Evolutionary conservation across 495 filamentous ascomycete species (phyloP).

Genomic region (Penicillium malachiteum): DNA sequence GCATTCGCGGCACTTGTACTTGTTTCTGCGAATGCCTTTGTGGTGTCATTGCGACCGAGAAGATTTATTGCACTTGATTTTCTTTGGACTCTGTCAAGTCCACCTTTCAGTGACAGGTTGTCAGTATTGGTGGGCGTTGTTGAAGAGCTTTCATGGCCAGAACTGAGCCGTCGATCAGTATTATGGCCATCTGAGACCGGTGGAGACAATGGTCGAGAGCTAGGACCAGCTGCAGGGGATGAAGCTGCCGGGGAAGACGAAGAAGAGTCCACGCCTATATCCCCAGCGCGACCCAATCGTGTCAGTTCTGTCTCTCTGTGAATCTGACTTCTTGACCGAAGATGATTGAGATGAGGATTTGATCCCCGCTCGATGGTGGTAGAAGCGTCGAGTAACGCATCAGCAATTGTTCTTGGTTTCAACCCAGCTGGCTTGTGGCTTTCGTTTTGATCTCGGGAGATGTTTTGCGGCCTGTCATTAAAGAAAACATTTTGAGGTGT

Average conservation of each 20-base stretch:
- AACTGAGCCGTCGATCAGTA: constrained; percentile 26
- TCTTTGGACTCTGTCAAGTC: constrained; percentile 45
- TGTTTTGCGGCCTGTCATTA: constrained; percentile 54
- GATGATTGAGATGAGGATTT: constrained; percentile 56
- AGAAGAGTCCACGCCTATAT: constrained; percentile 28
- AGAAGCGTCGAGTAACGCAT: constrained; percentile 89
- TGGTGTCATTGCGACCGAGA: constrained; percentile 71
- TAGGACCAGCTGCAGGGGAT: constrained; percentile 39
- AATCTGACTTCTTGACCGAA: constrained; percentile 43
- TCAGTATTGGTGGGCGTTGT: constrained; percentile 36
- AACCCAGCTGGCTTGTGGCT: constrained; percentile 30
- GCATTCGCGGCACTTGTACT: constrained; percentile 76
- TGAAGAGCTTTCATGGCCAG: constrained; percentile 37
- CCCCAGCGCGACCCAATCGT: constrained; percentile 20
- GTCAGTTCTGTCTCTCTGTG: constrained; percentile 41
- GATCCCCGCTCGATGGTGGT: constrained; percentile 76
- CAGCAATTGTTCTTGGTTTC: constrained; percentile 74
- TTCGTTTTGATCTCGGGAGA: constrained; percentile 28
- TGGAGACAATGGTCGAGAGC: constrained; percentile 41
- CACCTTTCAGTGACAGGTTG: constrained; percentile 28
- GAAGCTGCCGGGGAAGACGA: constrained; percentile 39
- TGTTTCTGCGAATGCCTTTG: constrained; percentile 82
- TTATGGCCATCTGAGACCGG: constrained; percentile 36
- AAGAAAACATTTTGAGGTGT: constrained; percentile 90
- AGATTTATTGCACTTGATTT: constrained; percentile 81